phyloP scores from a whole-genome alignment of 345 rosid genomes.

The Dimocarpus longan region DNA sequence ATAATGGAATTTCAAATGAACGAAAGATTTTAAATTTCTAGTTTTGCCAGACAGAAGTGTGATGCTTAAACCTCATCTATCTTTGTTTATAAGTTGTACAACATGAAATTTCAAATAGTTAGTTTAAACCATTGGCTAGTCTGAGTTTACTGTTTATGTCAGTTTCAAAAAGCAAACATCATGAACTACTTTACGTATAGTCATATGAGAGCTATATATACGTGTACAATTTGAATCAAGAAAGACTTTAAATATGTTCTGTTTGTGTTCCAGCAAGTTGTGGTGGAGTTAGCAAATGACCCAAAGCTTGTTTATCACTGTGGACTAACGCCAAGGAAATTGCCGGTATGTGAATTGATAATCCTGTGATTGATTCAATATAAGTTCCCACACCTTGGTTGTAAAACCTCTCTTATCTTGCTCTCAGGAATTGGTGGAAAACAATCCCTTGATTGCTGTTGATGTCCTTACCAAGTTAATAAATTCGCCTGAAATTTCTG shows the following conservation, averaged over 20 bases:
- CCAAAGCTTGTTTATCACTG: constrained; percentile 92
- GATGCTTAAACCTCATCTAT: background rate
- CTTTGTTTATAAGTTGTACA: background rate
- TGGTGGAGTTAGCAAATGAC: constrained; percentile 74
- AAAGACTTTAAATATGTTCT: constrained; percentile 16
- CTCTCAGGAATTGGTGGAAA: constrained; percentile 90
- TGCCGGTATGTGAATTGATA: constrained; percentile 66
- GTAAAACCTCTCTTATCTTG: constrained; percentile 27
- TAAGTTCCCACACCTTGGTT: constrained; percentile 23
- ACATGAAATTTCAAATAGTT: background rate
- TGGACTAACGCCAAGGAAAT: constrained; percentile 87
- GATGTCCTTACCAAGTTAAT: constrained; percentile 90
- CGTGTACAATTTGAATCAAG: constrained; percentile 11
- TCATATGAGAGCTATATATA: background rate
- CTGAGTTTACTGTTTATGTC: background rate
- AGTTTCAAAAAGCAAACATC: background rate
- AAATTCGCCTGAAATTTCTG: constrained; percentile 79
- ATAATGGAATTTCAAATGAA: background rate
- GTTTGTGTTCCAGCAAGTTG: constrained; percentile 60
- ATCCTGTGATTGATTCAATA: constrained; percentile 9
- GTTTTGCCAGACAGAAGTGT: background rate
- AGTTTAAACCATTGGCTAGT: constrained; percentile 3
- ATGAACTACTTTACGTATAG: constrained; percentile 1
- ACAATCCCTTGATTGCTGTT: constrained; percentile 91
- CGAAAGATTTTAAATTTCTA: background rate